A percentile compares a stretch with the other conserved stretches of the same genome.
These are phyloP conservation scores for Cladobotryum protrusum DNA, from an alignment of 2,329 filamentous ascomycete species.

Conservation along the genomic window DNA sequence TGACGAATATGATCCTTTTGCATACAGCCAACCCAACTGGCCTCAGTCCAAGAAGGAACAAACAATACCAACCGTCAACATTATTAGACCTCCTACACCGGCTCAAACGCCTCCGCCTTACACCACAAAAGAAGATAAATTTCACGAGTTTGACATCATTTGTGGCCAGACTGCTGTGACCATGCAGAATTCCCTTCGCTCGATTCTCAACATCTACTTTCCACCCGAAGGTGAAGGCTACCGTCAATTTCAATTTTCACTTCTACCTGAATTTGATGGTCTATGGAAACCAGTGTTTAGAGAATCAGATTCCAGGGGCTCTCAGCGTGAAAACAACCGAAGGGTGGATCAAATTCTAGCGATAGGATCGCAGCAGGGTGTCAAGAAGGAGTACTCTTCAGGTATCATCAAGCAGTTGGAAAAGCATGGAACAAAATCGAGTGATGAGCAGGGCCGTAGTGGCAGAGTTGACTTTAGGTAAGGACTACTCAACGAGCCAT, in stretches of 20 bases:
- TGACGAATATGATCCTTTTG: conserved; percentile 45
- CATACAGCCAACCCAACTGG: conserved; percentile 25
- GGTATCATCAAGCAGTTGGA: conserved; percentile 48
- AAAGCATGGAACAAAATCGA: conserved; percentile 45
- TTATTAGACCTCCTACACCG: conserved; percentile 36
- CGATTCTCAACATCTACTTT: conserved; percentile 46
- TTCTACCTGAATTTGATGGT: conserved; percentile 42
- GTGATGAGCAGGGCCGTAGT: conserved; percentile 41
- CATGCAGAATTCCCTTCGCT: conserved; percentile 52
- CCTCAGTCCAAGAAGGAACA: conserved; percentile 18
- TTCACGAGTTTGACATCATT: conserved; percentile 39
- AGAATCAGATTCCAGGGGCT: conserved; percentile 26
- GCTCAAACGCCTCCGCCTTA: conserved; percentile 36
- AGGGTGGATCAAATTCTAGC: conserved; percentile 54
- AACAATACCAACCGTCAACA: conserved; percentile 18
- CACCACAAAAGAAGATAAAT: conserved; percentile 27
- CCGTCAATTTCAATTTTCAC: conserved; percentile 41
- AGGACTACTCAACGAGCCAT: conserved; percentile 12
- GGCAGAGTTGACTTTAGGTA: conserved; percentile 55
- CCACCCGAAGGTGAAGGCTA: conserved; percentile 41
- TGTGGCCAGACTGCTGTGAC: conserved; percentile 42
- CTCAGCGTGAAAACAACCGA: conserved; percentile 26
- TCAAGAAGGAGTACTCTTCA: conserved; percentile 43
- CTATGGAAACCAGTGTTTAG: conserved; percentile 49
- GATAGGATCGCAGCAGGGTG: conserved; percentile 50